These are phyloP conservation scores for Biancaea sappan DNA, from an alignment of 306 rosid genomes.

Conservation along the genomic window DNA sequence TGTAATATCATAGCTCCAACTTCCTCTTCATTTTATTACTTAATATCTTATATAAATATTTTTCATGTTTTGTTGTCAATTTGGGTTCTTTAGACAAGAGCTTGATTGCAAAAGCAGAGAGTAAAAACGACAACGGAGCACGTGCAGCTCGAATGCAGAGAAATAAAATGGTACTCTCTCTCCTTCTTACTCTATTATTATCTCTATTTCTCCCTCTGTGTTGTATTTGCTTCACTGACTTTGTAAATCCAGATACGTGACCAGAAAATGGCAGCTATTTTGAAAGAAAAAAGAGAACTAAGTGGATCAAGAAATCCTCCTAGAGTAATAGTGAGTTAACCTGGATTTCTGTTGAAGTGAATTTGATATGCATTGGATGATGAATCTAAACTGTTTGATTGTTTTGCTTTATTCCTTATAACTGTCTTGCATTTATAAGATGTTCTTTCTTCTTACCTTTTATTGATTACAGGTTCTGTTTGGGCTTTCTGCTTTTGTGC, in stretches of 20 bases:
- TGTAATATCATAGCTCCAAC: not conserved
- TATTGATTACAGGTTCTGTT: slow-evolving; percentile 71
- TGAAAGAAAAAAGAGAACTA: slow-evolving; percentile 83
- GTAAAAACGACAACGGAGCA: slow-evolving; percentile 69
- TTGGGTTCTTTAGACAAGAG: slow-evolving; percentile 52
- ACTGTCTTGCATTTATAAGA: not conserved
- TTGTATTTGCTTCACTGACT: not conserved
- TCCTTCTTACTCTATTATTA: not conserved
- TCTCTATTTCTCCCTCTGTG: not conserved
- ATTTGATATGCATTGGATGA: not conserved
- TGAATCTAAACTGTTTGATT: not conserved
- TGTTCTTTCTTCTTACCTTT: not conserved
- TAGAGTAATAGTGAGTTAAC: slow-evolving; percentile 72
- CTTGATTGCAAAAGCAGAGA: slow-evolving; percentile 50
- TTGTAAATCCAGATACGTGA: slow-evolving; percentile 61
- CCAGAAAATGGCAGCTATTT: slow-evolving; percentile 68
- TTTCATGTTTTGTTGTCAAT: slow-evolving; percentile 13
- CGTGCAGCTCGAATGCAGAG: slow-evolving; percentile 81
- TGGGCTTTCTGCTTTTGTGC: slow-evolving; percentile 67
- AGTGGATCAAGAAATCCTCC: slow-evolving; percentile 85
- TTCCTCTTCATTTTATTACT: not conserved
- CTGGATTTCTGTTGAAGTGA: not conserved
- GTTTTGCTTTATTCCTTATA: not conserved
- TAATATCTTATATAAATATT: not conserved
- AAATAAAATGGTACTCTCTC: slow-evolving; percentile 63